phyloP scores from a whole-genome alignment of 164 flowering plant species.

The Euptelea pleiosperma region DNA sequence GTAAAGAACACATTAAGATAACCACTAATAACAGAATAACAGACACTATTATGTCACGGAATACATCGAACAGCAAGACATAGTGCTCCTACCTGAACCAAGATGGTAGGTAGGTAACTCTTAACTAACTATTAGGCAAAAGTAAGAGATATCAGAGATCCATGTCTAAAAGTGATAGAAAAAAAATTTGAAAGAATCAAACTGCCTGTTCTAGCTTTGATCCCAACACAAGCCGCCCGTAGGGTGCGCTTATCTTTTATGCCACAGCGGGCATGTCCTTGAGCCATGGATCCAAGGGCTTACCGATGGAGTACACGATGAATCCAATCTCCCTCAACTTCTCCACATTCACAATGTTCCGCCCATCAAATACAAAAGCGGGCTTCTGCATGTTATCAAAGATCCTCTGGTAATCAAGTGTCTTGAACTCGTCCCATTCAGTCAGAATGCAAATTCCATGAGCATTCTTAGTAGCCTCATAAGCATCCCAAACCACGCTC shows the following conservation, averaged over 20 bases:
- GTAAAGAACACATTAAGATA: constrained; percentile 43
- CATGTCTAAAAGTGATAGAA: not conserved
- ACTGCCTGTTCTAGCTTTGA: too few species aligned
- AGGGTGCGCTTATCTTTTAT: constrained; percentile 23
- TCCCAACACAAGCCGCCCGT: too few species aligned
- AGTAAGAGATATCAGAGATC: constrained; percentile 16
- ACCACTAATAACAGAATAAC: constrained; percentile 7
- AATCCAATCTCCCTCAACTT: constrained; percentile 74
- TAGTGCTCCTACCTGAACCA: not conserved
- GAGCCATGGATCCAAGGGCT: constrained; percentile 79
- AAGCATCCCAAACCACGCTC: constrained; percentile 64
- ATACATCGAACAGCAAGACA: constrained; percentile 22
- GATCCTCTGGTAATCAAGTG: constrained; percentile 59
- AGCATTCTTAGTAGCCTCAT: constrained; percentile 67
- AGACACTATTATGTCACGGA: constrained; percentile 2
- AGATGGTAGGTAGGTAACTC: constrained; percentile 1
- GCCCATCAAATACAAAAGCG: constrained; percentile 69
- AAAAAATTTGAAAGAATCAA: constrained; percentile 25
- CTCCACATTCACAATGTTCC: constrained; percentile 57
- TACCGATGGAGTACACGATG: constrained; percentile 75
- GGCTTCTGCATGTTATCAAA: constrained; percentile 79
- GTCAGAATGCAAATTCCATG: constrained; percentile 74
- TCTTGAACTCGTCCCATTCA: constrained; percentile 86
- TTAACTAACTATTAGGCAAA: constrained; percentile 9
- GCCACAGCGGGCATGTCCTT: constrained; percentile 86